Evolutionary conservation across 2,329 filamentous ascomycete species (phyloP).

Genomic region (Fusarium sp.): DNA sequence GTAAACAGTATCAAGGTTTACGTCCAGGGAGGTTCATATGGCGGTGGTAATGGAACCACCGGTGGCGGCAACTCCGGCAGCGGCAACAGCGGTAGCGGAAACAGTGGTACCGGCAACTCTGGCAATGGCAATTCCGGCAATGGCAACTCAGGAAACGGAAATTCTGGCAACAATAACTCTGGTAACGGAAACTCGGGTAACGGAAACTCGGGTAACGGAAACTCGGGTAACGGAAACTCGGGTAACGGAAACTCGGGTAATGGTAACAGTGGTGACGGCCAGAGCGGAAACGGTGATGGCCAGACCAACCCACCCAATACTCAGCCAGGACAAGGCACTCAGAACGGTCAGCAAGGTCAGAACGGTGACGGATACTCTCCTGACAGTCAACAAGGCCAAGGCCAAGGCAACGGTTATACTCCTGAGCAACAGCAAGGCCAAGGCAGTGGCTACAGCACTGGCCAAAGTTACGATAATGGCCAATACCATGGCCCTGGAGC

Average conservation of each 20-base stretch:
- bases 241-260: conserved; percentile 1
- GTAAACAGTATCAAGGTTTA: conserved; percentile 79
- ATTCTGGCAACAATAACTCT: neutral
- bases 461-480: conserved; percentile 14
- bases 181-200: neutral
- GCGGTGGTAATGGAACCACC: conserved; percentile 3
- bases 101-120: neutral
- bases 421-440: neutral
- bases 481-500: conserved; percentile 21
- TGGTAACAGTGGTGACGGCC: conserved; percentile 9
- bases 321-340: neutral
- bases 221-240: neutral
- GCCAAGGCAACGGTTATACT: neutral
- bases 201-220: neutral
- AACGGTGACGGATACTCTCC: neutral
- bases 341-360: neutral
- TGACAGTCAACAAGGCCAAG: neutral
- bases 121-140: neutral
- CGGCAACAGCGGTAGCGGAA: neutral
- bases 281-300: conserved; percentile 5
- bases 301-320: neutral
- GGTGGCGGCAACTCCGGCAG: neutral
- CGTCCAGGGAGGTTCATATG: conserved; percentile 26
- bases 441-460: neutral
- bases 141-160: neutral